Percentiles rank a stretch among this genome's conserved stretches.
Evolutionary conservation across 306 rosid species (phyloP).

Genomic region (Quercus rubra): DNA sequence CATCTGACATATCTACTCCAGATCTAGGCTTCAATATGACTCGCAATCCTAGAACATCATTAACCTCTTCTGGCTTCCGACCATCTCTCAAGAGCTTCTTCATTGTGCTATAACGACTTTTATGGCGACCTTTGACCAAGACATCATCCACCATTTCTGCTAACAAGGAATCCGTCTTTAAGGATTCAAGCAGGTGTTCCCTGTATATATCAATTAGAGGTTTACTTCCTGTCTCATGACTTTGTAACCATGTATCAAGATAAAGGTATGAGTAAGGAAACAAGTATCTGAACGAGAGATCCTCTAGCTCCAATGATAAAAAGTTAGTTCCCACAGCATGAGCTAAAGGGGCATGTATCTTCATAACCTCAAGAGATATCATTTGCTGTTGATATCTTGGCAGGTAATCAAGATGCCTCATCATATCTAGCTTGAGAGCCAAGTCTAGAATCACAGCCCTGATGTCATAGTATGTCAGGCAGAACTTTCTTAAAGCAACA

Average conservation of each 20-base stretch:
- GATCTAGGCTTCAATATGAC: slow-evolving; percentile 61
- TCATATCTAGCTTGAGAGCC: slow-evolving; percentile 67
- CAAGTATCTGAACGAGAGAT: slow-evolving; percentile 69
- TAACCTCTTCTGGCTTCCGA: slow-evolving; percentile 70
- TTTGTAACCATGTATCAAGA: slow-evolving; percentile 70
- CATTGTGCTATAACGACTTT: slow-evolving; percentile 91
- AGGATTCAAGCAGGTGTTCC: slow-evolving; percentile 44
- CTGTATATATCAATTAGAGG: slow-evolving; percentile 59
- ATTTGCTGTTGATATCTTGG: slow-evolving; percentile 82
- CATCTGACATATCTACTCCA: slow-evolving; percentile 34
- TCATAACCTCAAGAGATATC: slow-evolving; percentile 66
- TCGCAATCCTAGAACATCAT: slow-evolving; percentile 80
- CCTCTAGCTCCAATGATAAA: slow-evolving; percentile 76
- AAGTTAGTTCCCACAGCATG: slow-evolving; percentile 72
- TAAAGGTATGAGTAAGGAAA: slow-evolving; percentile 81
- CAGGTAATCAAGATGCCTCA: slow-evolving; percentile 67
- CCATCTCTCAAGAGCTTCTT: slow-evolving; percentile 91
- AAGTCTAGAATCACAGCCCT: slow-evolving; percentile 79
- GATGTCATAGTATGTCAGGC: slow-evolving; percentile 72
- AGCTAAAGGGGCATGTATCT: slow-evolving; percentile 82
- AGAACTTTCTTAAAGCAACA: slow-evolving; percentile 72
- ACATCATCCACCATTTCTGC: slow-evolving; percentile 48
- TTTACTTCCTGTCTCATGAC: slow-evolving; percentile 52
- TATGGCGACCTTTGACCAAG: slow-evolving; percentile 65
- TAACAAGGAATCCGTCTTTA: slow-evolving; percentile 49